These are phyloP conservation scores for Pythium chondricola DNA, from an alignment of 352 stramenopile genomes.

Conservation along the genomic window DNA sequence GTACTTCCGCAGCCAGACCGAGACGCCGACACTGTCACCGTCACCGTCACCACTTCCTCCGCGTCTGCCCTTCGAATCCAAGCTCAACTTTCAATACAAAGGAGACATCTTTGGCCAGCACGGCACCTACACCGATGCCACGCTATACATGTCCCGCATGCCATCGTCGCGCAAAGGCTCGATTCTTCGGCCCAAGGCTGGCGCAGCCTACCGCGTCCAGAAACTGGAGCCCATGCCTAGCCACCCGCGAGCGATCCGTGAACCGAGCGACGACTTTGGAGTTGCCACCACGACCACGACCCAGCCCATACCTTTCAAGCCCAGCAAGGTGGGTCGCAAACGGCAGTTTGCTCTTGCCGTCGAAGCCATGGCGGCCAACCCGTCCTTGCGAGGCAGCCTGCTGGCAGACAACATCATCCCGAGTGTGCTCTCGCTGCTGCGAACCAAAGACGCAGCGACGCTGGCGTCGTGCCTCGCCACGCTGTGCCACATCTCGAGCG, in stretches of 20 bases:
- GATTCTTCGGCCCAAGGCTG: conserved; percentile 22
- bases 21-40: conserved; percentile 2
- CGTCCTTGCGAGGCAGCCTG: conserved; percentile 36
- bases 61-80: conserved; percentile 17
- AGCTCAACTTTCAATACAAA: conserved; percentile 59
- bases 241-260: background rate
- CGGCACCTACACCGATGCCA: conserved; percentile 56
- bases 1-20: conserved; percentile 6
- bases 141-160: conserved; percentile 68
- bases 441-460: conserved; percentile 53
- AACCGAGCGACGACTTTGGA: conserved; percentile 8
- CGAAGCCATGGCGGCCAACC: conserved; percentile 61
- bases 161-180: conserved; percentile 38
- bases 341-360: conserved; percentile 58
- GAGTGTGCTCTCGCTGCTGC: conserved; percentile 49
- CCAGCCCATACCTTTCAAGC: too few species aligned
- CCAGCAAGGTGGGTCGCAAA: conserved; percentile 36
- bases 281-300: background rate
- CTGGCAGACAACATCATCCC: conserved; percentile 57
- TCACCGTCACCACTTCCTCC: background rate
- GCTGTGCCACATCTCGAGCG: conserved; percentile 32
- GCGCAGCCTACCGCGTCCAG: conserved; percentile 32
- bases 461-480: conserved; percentile 47
- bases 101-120: conserved; percentile 72
- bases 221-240: conserved; percentile 41